phyloP scores from a whole-genome alignment of 2,329 filamentous ascomycete genomes.

The Moelleriella libera region DNA sequence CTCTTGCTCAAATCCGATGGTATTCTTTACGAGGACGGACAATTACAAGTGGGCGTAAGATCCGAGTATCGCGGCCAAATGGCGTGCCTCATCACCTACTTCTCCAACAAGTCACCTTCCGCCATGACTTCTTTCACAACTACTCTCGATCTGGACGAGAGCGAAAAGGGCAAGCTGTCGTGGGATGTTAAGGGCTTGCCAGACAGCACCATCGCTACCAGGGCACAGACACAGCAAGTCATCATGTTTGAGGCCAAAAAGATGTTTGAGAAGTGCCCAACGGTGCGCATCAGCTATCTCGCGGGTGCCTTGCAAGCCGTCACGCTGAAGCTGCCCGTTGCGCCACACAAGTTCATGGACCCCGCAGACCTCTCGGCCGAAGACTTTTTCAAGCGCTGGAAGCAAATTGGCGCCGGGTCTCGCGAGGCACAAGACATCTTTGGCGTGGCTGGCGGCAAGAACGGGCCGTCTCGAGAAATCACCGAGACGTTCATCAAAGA shows the following conservation, averaged over 20 bases:
- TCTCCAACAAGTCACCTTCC: conserved; percentile 83
- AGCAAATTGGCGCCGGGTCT: conserved; percentile 83
- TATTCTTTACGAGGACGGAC: conserved; percentile 85
- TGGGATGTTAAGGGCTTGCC: conserved; percentile 82
- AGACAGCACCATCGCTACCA: conserved; percentile 62
- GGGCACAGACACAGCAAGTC: conserved; percentile 77
- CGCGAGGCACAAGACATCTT: conserved; percentile 86
- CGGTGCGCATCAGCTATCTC: conserved; percentile 86
- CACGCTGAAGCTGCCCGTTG: conserved; percentile 77
- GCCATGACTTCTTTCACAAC: conserved; percentile 86
- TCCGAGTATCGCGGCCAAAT: conserved; percentile 94
- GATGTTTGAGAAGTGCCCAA: conserved; percentile 73
- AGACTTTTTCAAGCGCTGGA: conserved; percentile 98
- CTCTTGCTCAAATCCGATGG: conserved; percentile 71
- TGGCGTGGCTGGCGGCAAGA: conserved; percentile 37
- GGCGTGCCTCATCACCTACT: conserved; percentile 90
- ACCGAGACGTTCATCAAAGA: conserved; percentile 56
- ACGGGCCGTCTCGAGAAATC: conserved; percentile 33
- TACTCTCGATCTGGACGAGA: conserved; percentile 67
- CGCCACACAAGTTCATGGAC: conserved; percentile 95
- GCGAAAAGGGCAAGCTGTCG: conserved; percentile 52
- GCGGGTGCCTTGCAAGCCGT: conserved; percentile 86
- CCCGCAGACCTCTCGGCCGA: conserved; percentile 72
- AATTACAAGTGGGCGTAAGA: conserved; percentile 82
- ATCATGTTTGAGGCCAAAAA: conserved; percentile 83